A percentile compares a stretch with the other conserved stretches of the same genome.
phyloP scores from a whole-genome alignment of 306 rosid species.

The Lablab purpureus region DNA sequence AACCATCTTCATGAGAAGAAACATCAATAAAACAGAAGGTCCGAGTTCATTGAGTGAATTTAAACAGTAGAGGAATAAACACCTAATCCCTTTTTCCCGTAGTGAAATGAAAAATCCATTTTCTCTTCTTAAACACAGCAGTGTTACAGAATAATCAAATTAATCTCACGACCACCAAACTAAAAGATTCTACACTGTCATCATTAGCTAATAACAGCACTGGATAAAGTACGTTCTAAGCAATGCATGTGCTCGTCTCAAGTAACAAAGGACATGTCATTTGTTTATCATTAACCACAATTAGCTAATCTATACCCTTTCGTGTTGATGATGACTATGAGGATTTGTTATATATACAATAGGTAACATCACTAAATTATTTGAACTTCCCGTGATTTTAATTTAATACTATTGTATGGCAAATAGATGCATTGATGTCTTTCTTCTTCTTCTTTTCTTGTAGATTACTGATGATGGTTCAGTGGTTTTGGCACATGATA shows the following conservation, averaged over 20 bases:
- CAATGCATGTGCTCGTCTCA: slow-evolving; percentile 7
- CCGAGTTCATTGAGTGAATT: background rate
- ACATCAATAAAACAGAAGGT: background rate
- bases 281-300: slow-evolving; percentile 10
- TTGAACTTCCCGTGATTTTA: background rate
- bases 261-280: background rate
- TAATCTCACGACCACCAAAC: slow-evolving; percentile 3
- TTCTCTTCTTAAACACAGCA: background rate
- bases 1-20: slow-evolving; percentile 1
- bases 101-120: slow-evolving; percentile 7
- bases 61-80: slow-evolving; percentile 32
- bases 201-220: slow-evolving; percentile 33
- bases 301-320: slow-evolving; percentile 17
- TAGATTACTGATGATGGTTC: slow-evolving; percentile 5
- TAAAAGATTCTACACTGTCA: slow-evolving; percentile 19
- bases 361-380: background rate
- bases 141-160: slow-evolving; percentile 10
- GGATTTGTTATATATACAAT: background rate
- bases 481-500: slow-evolving; percentile 16
- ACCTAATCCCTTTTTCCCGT: background rate
- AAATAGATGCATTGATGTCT: background rate
- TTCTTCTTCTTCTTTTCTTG: background rate
- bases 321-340: background rate
- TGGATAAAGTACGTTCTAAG: background rate
- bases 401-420: background rate